Conservation (phyloP, 768 basidiomycete genomes). For the Brasilioporus rufonigricans region DNA sequence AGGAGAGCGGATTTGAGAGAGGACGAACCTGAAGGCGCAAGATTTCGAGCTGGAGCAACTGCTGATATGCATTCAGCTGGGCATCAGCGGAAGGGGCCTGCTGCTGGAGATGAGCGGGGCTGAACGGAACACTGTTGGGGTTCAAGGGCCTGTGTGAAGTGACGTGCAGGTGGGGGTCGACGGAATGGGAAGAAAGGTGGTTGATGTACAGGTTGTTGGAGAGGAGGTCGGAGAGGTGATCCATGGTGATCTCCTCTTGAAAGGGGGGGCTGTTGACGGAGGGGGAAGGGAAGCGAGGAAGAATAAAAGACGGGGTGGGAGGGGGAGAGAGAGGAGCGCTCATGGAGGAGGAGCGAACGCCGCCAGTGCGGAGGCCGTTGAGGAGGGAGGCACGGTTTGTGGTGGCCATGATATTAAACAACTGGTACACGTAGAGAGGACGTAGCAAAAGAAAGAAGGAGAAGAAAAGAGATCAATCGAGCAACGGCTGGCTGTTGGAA, state of each 20-base stretch:
- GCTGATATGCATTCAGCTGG: conserved; percentile 64
- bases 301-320: too few relatives aligned
- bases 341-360: conserved; percentile 73
- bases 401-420: conserved; percentile 41
- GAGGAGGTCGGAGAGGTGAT: too few relatives aligned
- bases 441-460: conserved; percentile 4
- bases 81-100: conserved; percentile 40
- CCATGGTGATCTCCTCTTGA: conserved; percentile 53
- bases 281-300: too few relatives aligned
- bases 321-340: conserved; percentile 61
- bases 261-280: too few relatives aligned
- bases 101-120: conserved; percentile 40
- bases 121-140: conserved; percentile 49
- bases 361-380: conserved; percentile 85
- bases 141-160: conserved; percentile 50
- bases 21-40: conserved; percentile 70
- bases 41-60: conserved; percentile 81
- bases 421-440: conserved; percentile 25
- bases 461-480: too few relatives aligned
- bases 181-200: conserved; percentile 40
- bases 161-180: conserved; percentile 68
- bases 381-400: conserved; percentile 79
- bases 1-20: conserved; percentile 6
- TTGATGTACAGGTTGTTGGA: conserved; percentile 51
- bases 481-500: conserved; percentile 6